These are phyloP conservation scores for Cercospora beticola DNA, from an alignment of 2,329 filamentous ascomycete species.

Conservation along the genomic window DNA sequence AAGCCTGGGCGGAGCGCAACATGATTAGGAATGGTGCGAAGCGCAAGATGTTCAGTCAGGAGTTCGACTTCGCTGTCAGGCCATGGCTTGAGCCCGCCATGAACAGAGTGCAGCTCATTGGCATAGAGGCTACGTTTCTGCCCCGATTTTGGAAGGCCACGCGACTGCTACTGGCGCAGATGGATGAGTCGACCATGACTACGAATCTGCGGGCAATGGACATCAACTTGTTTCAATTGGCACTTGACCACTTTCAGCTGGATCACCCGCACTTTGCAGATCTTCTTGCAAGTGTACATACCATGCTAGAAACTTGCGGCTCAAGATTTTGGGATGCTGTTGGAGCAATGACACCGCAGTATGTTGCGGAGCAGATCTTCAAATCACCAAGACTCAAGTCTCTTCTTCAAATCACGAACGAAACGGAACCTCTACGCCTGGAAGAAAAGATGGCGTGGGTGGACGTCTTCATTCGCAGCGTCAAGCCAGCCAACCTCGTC, in stretches of 20 bases:
- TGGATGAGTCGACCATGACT: slow-evolving; percentile 72
- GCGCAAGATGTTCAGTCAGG: slow-evolving; percentile 63
- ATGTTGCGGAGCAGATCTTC: slow-evolving; percentile 81
- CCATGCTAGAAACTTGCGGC: slow-evolving; percentile 71
- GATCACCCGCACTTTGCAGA: slow-evolving; percentile 59
- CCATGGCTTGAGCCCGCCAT: slow-evolving; percentile 70
- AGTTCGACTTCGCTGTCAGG: slow-evolving; percentile 86
- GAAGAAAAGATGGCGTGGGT: slow-evolving; percentile 73
- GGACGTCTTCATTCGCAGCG: slow-evolving; percentile 71
- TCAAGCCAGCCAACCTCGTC: slow-evolving; percentile 72
- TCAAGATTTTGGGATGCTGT: slow-evolving; percentile 86
- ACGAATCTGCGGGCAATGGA: slow-evolving; percentile 78
- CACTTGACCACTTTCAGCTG: slow-evolving; percentile 63
- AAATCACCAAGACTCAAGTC: slow-evolving; percentile 65
- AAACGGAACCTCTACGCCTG: slow-evolving; percentile 52
- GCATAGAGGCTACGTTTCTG: slow-evolving; percentile 55
- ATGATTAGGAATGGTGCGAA: slow-evolving; percentile 62
- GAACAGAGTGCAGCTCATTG: slow-evolving; percentile 58
- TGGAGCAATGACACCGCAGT: slow-evolving; percentile 73
- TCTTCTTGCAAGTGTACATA: slow-evolving; percentile 68
- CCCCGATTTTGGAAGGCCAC: slow-evolving; percentile 78
- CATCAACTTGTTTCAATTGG: slow-evolving; percentile 61
- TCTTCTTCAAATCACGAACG: slow-evolving; percentile 57
- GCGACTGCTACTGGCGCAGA: slow-evolving; percentile 67
- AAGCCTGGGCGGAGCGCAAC: slow-evolving; percentile 65